Conservation (phyloP, 2,329 filamentous ascomycete genomes). For the Fusarium subtropicale region DNA sequence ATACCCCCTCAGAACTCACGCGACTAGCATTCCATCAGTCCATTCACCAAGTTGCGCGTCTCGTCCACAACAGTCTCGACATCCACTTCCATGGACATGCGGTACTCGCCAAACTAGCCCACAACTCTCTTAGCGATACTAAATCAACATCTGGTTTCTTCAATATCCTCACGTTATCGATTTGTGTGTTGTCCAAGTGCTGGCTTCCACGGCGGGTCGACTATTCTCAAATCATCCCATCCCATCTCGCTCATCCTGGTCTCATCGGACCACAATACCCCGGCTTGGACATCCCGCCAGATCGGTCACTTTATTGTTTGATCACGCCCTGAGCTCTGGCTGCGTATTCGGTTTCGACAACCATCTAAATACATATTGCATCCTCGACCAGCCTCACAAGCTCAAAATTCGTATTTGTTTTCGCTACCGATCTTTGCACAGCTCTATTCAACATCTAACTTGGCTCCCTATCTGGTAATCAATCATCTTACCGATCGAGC, state of each 20-base stretch:
- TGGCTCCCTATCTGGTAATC: background rate
- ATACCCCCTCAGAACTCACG: conserved; percentile 24
- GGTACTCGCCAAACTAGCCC: background rate
- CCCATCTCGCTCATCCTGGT: conserved; percentile 45
- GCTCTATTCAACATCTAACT: conserved; percentile 1
- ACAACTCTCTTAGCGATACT: conserved; percentile 10
- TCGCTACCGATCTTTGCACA: background rate
- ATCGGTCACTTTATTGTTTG: conserved; percentile 41
- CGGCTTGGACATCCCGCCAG: conserved; percentile 39
- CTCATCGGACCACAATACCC: conserved; percentile 45
- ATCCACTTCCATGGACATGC: background rate
- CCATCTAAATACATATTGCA: conserved; percentile 36
- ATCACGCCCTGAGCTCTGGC: conserved; percentile 22
- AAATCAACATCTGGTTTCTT: conserved; percentile 10
- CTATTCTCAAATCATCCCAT: conserved; percentile 37
- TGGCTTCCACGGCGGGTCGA: conserved; percentile 34
- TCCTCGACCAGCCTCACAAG: conserved; percentile 21
- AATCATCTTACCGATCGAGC: conserved; percentile 10
- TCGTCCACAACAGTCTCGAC: background rate
- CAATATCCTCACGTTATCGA: conserved; percentile 12
- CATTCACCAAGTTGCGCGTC: conserved; percentile 13
- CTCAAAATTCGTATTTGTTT: conserved; percentile 3
- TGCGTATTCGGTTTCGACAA: conserved; percentile 39
- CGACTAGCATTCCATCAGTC: conserved; percentile 22
- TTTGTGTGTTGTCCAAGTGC: conserved; percentile 40